phyloP scores from a whole-genome alignment of 83 land plant genomes.

The Isoetes engelmannii region DNA sequence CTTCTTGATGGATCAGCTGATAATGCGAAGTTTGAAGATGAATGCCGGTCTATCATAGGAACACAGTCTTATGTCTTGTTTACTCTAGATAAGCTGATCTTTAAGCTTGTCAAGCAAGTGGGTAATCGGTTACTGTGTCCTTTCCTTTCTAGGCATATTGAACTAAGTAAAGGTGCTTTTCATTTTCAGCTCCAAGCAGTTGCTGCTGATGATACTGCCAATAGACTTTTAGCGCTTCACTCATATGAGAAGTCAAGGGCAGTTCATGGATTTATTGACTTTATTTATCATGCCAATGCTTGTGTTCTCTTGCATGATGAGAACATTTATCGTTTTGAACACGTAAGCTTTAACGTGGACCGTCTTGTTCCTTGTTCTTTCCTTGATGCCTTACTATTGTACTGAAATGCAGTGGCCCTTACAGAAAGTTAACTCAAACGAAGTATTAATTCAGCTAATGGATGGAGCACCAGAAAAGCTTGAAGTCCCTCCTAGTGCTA shows the following conservation, averaged over 20 bases:
- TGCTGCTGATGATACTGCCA: slow-evolving; percentile 72
- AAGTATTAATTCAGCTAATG: slow-evolving; percentile 25
- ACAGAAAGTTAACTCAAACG: slow-evolving; percentile 1
- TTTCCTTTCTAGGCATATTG: neutral
- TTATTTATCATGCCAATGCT: slow-evolving; percentile 81
- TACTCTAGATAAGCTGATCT: slow-evolving; percentile 84
- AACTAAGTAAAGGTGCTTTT: neutral
- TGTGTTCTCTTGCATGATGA: slow-evolving; percentile 78
- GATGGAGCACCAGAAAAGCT: slow-evolving; percentile 18
- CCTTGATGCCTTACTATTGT: neutral
- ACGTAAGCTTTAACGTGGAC: slow-evolving; percentile 29
- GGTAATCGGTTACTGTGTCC: neutral
- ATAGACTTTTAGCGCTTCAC: slow-evolving; percentile 67
- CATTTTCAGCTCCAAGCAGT: slow-evolving; percentile 65
- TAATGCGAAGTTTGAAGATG: slow-evolving; percentile 94
- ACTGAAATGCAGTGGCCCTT: too few relatives aligned
- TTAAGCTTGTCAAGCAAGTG: slow-evolving; percentile 92
- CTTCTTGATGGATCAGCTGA: slow-evolving; percentile 86
- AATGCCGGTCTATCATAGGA: slow-evolving; percentile 90
- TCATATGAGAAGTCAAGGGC: slow-evolving; percentile 61
- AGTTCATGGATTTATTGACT: slow-evolving; percentile 53
- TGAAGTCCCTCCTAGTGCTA: slow-evolving; percentile 15
- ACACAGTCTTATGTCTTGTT: slow-evolving; percentile 94
- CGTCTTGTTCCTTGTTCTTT: neutral
- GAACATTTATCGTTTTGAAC: slow-evolving; percentile 71